Base-by-base conservation (phyloP, 352 stramenopile species). In the Aphanomyces euteiches region DNA sequence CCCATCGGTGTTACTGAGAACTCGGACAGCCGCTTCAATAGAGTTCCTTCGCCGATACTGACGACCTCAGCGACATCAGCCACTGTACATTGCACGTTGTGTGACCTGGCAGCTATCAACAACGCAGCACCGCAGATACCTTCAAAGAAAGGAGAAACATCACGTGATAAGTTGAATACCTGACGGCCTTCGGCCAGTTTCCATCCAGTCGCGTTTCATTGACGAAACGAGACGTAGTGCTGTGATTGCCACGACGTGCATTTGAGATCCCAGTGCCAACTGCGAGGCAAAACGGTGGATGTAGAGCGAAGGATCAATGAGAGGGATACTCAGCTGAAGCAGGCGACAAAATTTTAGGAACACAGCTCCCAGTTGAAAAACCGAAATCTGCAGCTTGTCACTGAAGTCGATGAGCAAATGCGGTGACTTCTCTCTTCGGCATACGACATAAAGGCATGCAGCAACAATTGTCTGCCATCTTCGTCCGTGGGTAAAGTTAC, bases 201-300 rank as follows among this genome's bases (percentile, higher is more conserved):
- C 93, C 67, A 99, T 99, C 97, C 97, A 99, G 83, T 99, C 97
- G 72, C 97, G 89, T 81, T 99, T 98, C 96, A 99, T 99, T 19
- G 95, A 90, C 15, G 89, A 94, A 5, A 99, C 95, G 15, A 99
- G 77, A 21, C 96, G 93, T 17, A 99, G 79, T 36, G 96, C 95
- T 13, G 96, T 99, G 36, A 97, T 94, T 5, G 95, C 88, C 28
- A 99, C 98, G 57, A 83, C 90, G 73, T 97, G 88, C 38, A 87
- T 95, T 74, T 93, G 93, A 34, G 96, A 89, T 21, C 96, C 96
- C 47, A 99, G 94, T 66, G 99, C 97, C 50, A 99, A 87, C 83
- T 99, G 96, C 64, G 93, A 97, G 0, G 97, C 97, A 79, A 99
- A 99, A 17, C 97, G 89, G 66, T 97, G 88, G 75, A 99, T 98